Base-by-base conservation (phyloP, 148 eudicot species). In the Rhododendron vialii region DNA sequence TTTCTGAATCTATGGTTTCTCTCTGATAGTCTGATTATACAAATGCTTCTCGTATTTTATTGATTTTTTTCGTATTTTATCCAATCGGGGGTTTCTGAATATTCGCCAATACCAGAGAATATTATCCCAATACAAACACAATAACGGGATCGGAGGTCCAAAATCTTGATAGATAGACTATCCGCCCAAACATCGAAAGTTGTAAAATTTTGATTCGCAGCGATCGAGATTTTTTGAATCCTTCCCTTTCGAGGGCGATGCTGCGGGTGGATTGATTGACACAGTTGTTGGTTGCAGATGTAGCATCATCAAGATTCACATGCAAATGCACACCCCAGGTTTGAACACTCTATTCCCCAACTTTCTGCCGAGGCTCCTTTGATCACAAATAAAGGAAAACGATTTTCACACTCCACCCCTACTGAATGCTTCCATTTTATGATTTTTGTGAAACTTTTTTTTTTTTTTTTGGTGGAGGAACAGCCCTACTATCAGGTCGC, bases 291-390 rank as follows among this genome's bases (percentile, higher is more conserved):
- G 80, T 90, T 88, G 89, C 90, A 22, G 92, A 79, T 80, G 92
- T 85, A 83, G 92, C 92, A 90, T 83, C 92, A 88, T 90, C 92
- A 90, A 90, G 92, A 90, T 90, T 88, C 92, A 90, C 92, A 90
- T 82, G 84, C 86, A 87, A 89, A 88, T 48, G 53, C 61, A 36
- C 33, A 30, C 41, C 76, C 76, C 76, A 71, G 26, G 53, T 33
- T 67, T 8, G 71, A 28, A 71, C 57, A 5, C 33, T 79, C 61
- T 41, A 41, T 41, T 41, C 45, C 33, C 33, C 24, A 20, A n/a
- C 82, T 80, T 43, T 80, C 38, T 18, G 22, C 22, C 61, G 22
- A 55, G 22, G 61, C 61, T 55, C 17, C 4, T 5, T 18, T 5
- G 7, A 20, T 55, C 61, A 55, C 1, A 18, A 55, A 55, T 15